Evolutionary conservation across 805 yeast genomes (phyloP), one percentile per base, ranked within the genome.

Genomic region (Zygosaccharomyces pseudorouxii): DNA sequence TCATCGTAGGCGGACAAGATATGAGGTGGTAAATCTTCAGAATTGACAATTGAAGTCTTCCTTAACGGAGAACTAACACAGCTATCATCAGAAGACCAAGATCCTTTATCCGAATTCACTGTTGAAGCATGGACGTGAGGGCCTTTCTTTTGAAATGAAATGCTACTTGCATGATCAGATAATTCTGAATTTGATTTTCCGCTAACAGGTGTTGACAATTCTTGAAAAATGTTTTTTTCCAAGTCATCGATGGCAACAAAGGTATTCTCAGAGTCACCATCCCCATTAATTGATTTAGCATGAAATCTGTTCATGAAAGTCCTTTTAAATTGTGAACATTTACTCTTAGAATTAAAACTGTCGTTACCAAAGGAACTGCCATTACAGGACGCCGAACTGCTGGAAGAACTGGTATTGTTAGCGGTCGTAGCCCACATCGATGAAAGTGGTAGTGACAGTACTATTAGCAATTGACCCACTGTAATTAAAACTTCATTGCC

Each of bases 371-470:
- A 25, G 16, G 29, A 11, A 14, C 39, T 33, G 20, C 33, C 46
- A 20, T 33, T 42, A 20, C 39, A 28, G 20, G 44, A 41, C 44
- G 29, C 19, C 7, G 65, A 38, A 1, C 81, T 72, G 2, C 70
- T 68, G 19, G 82, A 75, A 7, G 55, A 56, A 3, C 74, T 48
- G 1, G 74, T 60, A 48, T 78, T 78, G 56, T 82, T 81, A 1
- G 84, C 74, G 2, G 89, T 72, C 3, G 83, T 71, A 0, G 97
- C 95, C 97, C 97, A 89, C 77, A 89, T 77, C 0, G 96, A 80
- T 0, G 96, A 81, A 42, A 90, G 66, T 0, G 97, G 97, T 46
- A 89, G 71, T 3, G 90, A 85, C 23, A 87, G 61, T 0, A 85
- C 84, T 16, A 85, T 82, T 5, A 89, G 56, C 20, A 86, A 70